A percentile compares a stretch with the other conserved stretches of the same genome.
Conservation (phyloP, 179 eudicot genomes). For the Pouteria campechiana region DNA sequence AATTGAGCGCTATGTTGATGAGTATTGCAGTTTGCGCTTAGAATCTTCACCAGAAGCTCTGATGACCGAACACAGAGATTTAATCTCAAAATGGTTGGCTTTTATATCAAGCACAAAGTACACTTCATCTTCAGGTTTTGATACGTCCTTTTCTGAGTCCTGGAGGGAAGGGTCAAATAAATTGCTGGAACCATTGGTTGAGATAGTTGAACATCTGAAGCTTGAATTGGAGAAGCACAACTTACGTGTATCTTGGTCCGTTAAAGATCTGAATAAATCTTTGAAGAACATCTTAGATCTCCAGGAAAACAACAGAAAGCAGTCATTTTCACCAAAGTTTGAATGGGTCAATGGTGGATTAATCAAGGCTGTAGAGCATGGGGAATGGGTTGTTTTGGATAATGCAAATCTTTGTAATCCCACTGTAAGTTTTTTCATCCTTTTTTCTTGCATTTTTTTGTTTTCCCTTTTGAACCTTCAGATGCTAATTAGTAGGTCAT, state of each 20-base stretch:
- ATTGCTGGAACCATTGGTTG: conserved; percentile 32
- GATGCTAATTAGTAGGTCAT: neutral
- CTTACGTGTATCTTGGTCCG: conserved; percentile 43
- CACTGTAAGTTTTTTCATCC: conserved; percentile 25
- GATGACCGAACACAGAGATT: conserved; percentile 26
- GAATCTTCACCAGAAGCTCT: conserved; percentile 30
- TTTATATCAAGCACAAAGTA: conserved; percentile 36
- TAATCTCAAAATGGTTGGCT: conserved; percentile 44
- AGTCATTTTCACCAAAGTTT: conserved; percentile 48
- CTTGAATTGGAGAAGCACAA: conserved; percentile 18
- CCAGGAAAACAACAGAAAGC: conserved; percentile 32
- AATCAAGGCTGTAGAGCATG: conserved; percentile 79
- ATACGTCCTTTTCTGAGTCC: conserved; percentile 22
- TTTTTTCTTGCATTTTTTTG: conserved; percentile 1
- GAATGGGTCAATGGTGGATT: conserved; percentile 89
- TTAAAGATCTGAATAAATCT: conserved; percentile 40
- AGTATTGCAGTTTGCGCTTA: conserved; percentile 53
- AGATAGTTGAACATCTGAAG: conserved; percentile 45
- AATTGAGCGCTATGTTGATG: conserved; percentile 52
- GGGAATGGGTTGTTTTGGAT: conserved; percentile 95
- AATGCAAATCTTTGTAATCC: conserved; percentile 98
- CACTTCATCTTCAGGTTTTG: conserved; percentile 18
- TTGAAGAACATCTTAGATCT: conserved; percentile 35
- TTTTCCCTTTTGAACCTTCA: neutral
- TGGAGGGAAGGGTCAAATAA: conserved; percentile 21